Percentiles rank a stretch among this genome's conserved stretches.
Conservation (phyloP, 1,284 basidiomycete genomes). For the Ceratobasidium sp. region DNA sequence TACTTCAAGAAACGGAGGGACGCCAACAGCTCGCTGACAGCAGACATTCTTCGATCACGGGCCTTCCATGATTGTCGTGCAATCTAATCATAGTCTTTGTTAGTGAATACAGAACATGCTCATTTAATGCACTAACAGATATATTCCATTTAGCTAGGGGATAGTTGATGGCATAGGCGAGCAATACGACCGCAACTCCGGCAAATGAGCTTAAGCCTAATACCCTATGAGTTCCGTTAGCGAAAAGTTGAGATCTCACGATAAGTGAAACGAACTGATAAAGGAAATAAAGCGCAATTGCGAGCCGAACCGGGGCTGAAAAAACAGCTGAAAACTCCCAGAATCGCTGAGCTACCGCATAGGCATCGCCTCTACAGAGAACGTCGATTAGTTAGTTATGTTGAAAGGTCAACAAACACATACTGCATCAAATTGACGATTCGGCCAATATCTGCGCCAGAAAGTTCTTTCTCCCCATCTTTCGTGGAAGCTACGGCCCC, state of each 20-base stretch:
- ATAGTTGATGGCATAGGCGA: slow-evolving; percentile 72
- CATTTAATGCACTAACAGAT: slow-evolving; percentile 59
- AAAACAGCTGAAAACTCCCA: slow-evolving; percentile 75
- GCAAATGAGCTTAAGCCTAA: slow-evolving; percentile 84
- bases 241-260: background rate
- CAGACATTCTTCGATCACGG: slow-evolving; percentile 75
- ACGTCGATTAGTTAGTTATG: too few relatives aligned
- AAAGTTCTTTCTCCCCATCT: slow-evolving; percentile 48
- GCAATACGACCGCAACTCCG: slow-evolving; percentile 72
- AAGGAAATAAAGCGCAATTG: slow-evolving; percentile 75
- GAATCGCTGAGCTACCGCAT: slow-evolving; percentile 72
- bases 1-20: slow-evolving; percentile 75
- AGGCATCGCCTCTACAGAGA: slow-evolving; percentile 67
- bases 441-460: slow-evolving; percentile 43
- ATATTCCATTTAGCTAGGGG: slow-evolving; percentile 71
- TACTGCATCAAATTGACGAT: slow-evolving; percentile 62
- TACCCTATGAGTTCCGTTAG: slow-evolving; percentile 56
- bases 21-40: slow-evolving; percentile 81
- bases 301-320: slow-evolving; percentile 72
- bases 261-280: slow-evolving; percentile 62
- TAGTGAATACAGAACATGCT: background rate
- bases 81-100: slow-evolving; percentile 52
- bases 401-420: background rate
- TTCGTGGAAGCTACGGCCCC: slow-evolving; percentile 52
- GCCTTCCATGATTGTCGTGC: slow-evolving; percentile 71